phyloP scores from a whole-genome alignment of 2,329 filamentous ascomycete species.

The Aspergillus quadrilineatus region DNA sequence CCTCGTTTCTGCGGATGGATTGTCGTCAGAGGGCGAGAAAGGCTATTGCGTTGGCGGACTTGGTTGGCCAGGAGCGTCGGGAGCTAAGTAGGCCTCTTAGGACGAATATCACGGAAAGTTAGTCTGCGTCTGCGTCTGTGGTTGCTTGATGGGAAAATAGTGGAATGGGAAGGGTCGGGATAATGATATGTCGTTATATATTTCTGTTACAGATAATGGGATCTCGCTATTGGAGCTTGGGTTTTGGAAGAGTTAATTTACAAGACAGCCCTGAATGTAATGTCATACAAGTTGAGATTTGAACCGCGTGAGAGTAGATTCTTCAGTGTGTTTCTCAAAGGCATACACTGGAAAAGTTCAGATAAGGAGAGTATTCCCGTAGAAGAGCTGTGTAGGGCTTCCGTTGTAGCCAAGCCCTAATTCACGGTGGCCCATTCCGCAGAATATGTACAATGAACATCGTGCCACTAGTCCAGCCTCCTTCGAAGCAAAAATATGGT shows the following conservation, averaged over 20 bases:
- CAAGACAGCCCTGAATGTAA: no score
- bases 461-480: no score
- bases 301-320: no score
- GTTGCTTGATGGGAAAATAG: background rate
- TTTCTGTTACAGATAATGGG: background rate
- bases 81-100: constrained; percentile 27
- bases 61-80: constrained; percentile 24
- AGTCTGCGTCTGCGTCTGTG: constrained; percentile 20
- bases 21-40: constrained; percentile 39
- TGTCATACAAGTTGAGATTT: no score
- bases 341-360: background rate
- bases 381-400: background rate
- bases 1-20: constrained; percentile 30
- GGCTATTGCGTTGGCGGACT: constrained; percentile 35
- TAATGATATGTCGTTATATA: background rate
- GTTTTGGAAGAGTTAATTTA: no score
- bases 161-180: background rate
- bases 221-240: no score
- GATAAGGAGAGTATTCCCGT: no score
- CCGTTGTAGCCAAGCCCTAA: background rate
- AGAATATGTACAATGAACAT: background rate
- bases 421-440: background rate
- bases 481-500: no score
- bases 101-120: constrained; percentile 24
- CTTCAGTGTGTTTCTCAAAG: no score